These are phyloP conservation scores for Saccharomyces cerevisiae DNA, from an alignment of 805 yeast genomes.

Conservation along the genomic window DNA sequence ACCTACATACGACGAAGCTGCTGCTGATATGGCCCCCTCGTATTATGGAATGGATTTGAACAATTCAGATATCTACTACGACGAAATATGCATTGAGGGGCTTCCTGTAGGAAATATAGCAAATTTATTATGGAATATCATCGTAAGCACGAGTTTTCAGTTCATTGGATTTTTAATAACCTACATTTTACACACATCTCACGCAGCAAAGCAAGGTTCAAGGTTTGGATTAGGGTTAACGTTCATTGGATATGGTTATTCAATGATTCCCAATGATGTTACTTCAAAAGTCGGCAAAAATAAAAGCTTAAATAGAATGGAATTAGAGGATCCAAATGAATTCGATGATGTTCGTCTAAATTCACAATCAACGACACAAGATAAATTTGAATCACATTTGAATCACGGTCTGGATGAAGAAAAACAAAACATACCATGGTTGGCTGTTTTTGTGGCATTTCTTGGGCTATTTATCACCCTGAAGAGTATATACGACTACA, in stretches of 20 bases:
- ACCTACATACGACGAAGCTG: slow-evolving; percentile 92
- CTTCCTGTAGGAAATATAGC: slow-evolving; percentile 91
- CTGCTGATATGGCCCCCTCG: slow-evolving; percentile 89
- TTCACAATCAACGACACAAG: slow-evolving; percentile 17
- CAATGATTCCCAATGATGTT: slow-evolving; percentile 42
- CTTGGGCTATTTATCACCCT: slow-evolving; percentile 59
- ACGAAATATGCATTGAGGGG: slow-evolving; percentile 90
- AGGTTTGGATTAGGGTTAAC: slow-evolving; percentile 87
- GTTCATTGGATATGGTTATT: slow-evolving; percentile 60
- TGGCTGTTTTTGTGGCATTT: slow-evolving; percentile 56
- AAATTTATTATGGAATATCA: slow-evolving; percentile 80
- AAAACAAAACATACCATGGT: slow-evolving; percentile 37
- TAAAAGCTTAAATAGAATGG: slow-evolving; percentile 34
- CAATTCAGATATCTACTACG: slow-evolving; percentile 46
- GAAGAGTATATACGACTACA: slow-evolving; percentile 65
- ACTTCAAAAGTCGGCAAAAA: slow-evolving; percentile 26
- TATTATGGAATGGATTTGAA: slow-evolving; percentile 91
- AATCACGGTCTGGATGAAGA: slow-evolving; percentile 29
- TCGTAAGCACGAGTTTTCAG: slow-evolving; percentile 87
- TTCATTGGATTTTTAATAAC: slow-evolving; percentile 88
- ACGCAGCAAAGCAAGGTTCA: slow-evolving; percentile 94
- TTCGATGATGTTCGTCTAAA: slow-evolving; percentile 35
- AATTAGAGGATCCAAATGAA: slow-evolving; percentile 52
- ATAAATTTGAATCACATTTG: slow-evolving; percentile 24
- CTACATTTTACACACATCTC: slow-evolving; percentile 87